Base-by-base conservation (phyloP, 2,329 filamentous ascomycete species). In the Dactylellina sp. region DNA sequence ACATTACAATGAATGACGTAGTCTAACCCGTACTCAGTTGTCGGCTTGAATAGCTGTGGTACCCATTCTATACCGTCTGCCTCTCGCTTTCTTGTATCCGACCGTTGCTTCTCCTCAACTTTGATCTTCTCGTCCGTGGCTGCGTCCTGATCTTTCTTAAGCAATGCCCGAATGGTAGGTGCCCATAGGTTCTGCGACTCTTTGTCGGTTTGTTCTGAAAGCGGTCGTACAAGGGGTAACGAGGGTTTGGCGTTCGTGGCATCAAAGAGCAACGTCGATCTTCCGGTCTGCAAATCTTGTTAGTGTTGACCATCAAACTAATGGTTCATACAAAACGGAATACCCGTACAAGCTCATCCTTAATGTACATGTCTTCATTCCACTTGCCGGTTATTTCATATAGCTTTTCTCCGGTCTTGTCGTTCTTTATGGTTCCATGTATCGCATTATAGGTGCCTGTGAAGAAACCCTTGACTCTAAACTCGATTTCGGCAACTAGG, bases 401-500 rank as follows among this genome's bases (percentile, higher is more conserved):
- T n/a, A 97, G 84, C 5, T 89, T 83, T 81, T 97, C 93, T 35
- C 92, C 93, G 0, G 91, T 93, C 79, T 89, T 89, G 76, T 93
- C 92, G 77, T 93, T 92, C 82, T 90, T 96, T 82, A 99, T 96
- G 42, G 85, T 89, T 7, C 95, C 95, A 7, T 92, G 93, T 78
- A 99, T 97, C 39, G 93, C 92, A 80, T 99, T 97, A 82, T 99
- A 99, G 0, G 91, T 95, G 6, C 95, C 95, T 59, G 92, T 90
- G 76, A 99, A 94, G 87, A 96, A 99, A 3, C 95, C 95, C 82
- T 98, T 98, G 59, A 92, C 96, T 84, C 98, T 98, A 86, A 99
- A 99, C 77, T 99, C 95, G 75, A 99, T 89, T 80, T 99, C 94
- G 72, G 93, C 94, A 24, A 89, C 87, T 16, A 99, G 85, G 68